Evolutionary conservation across 164 flowering plant species (phyloP).

Genomic region (Berberis vulgaris): DNA sequence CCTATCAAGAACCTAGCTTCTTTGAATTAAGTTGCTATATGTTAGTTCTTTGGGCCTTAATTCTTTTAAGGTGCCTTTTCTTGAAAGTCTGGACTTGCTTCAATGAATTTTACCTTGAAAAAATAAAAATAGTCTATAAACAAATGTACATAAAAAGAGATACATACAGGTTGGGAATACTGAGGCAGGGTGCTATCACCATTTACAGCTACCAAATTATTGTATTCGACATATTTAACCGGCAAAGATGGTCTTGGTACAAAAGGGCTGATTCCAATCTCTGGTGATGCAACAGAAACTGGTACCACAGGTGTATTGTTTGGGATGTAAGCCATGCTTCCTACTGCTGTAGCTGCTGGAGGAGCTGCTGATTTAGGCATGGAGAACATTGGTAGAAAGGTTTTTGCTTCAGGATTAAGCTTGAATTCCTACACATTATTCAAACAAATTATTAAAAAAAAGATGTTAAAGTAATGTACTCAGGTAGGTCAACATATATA

Average conservation of each 20-base stretch:
- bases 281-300: slow-evolving; percentile 36
- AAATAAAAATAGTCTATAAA: not conserved
- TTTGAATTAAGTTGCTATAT: no score
- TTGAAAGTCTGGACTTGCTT: not conserved
- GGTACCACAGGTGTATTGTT: slow-evolving; percentile 32
- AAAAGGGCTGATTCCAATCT: slow-evolving; percentile 35
- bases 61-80: not conserved
- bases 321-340: slow-evolving; percentile 36
- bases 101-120: not conserved
- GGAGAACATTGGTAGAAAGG: slow-evolving; percentile 52
- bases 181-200: slow-evolving; percentile 34
- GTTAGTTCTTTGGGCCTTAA: no score
- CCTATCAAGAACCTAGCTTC: no score
- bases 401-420: slow-evolving; percentile 80
- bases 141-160: not conserved
- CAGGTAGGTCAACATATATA: not conserved
- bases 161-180: slow-evolving; percentile 56
- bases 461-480: not conserved
- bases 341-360: slow-evolving; percentile 23
- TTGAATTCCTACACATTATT: slow-evolving; percentile 49
- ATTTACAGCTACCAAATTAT: slow-evolving; percentile 35
- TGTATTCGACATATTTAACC: slow-evolving; percentile 40
- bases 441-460: not conserved
- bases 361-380: slow-evolving; percentile 30
- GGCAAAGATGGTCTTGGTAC: slow-evolving; percentile 41